A percentile compares a stretch with the other conserved stretches of the same genome.
Conservation (phyloP, 2,329 filamentous ascomycete genomes). For the Clarireedia monteithiana region DNA sequence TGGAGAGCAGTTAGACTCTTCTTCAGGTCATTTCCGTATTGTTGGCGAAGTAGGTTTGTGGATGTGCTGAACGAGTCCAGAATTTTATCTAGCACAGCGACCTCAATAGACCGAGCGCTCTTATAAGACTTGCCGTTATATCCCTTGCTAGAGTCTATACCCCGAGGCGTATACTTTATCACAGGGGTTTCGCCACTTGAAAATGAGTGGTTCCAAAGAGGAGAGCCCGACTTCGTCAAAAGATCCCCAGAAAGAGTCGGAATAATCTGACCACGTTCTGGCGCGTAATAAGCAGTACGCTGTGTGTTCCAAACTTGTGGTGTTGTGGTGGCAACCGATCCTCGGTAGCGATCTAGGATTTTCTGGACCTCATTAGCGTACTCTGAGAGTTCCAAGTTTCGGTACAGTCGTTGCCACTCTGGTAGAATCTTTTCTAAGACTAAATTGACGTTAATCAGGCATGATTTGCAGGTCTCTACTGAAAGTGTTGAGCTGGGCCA, state of each 20-base stretch:
- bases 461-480: conserved; percentile 21
- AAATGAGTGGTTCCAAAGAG: too few species aligned
- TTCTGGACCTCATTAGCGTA: conserved; percentile 38
- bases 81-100: too few species aligned
- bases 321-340: background rate
- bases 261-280: conserved; percentile 6
- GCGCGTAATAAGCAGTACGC: background rate
- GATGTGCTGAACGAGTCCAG: too few species aligned
- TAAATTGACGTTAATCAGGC: conserved; percentile 32
- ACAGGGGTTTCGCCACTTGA: too few species aligned
- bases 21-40: too few species aligned
- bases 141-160: too few species aligned
- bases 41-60: too few species aligned
- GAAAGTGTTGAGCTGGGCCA: conserved; percentile 37
- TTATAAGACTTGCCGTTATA: too few species aligned
- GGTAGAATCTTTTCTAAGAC: conserved; percentile 35
- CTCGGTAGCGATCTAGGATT: conserved; percentile 30
- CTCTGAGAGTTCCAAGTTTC: conserved; percentile 38
- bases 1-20: too few species aligned
- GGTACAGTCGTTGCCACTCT: conserved; percentile 41
- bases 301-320: conserved; percentile 4
- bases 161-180: too few species aligned
- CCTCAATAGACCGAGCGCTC: too few species aligned
- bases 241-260: background rate
- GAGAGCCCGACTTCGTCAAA: too few species aligned